These are phyloP conservation scores for Achaetomiella virescens DNA, from an alignment of 495 filamentous ascomycete species.

Conservation along the genomic window DNA sequence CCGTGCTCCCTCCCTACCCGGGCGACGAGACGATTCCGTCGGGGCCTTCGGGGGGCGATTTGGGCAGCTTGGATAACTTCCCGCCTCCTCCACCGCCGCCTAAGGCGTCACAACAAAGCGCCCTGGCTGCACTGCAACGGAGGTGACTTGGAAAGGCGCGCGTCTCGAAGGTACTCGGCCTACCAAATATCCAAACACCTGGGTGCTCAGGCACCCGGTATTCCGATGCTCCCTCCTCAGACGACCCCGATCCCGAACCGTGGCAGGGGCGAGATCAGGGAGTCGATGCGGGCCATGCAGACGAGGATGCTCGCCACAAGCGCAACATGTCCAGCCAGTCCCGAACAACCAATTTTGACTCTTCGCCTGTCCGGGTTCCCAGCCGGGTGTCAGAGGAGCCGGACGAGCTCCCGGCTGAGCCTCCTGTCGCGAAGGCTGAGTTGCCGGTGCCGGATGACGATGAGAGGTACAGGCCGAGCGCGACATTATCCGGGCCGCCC, in stretches of 20 bases:
- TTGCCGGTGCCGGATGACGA: conserved; percentile 51
- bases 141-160: conserved; percentile 86
- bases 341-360: conserved; percentile 40
- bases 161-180: conserved; percentile 85
- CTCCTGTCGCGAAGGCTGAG: conserved; percentile 34
- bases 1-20: conserved; percentile 58
- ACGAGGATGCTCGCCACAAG: conserved; percentile 65
- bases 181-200: conserved; percentile 95
- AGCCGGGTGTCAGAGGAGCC: conserved; percentile 63
- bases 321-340: conserved; percentile 44
- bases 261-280: conserved; percentile 70
- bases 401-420: conserved; percentile 35
- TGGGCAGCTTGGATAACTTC: conserved; percentile 47
- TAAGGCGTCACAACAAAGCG: conserved; percentile 79
- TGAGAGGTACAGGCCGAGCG: conserved; percentile 50
- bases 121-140: conserved; percentile 85
- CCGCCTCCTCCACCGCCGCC: conserved; percentile 69
- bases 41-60: conserved; percentile 32
- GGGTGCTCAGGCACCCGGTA: conserved; percentile 69
- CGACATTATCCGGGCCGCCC: conserved; percentile 47
- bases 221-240: conserved; percentile 80
- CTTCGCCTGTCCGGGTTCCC: conserved; percentile 54
- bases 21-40: conserved; percentile 48
- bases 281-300: conserved; percentile 89
- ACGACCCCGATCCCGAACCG: conserved; percentile 85